Evolutionary conservation across 768 basidiomycete species (phyloP), one percentile per base, ranked within the genome.

Genomic region (Dacryopinax primogenitus): DNA sequence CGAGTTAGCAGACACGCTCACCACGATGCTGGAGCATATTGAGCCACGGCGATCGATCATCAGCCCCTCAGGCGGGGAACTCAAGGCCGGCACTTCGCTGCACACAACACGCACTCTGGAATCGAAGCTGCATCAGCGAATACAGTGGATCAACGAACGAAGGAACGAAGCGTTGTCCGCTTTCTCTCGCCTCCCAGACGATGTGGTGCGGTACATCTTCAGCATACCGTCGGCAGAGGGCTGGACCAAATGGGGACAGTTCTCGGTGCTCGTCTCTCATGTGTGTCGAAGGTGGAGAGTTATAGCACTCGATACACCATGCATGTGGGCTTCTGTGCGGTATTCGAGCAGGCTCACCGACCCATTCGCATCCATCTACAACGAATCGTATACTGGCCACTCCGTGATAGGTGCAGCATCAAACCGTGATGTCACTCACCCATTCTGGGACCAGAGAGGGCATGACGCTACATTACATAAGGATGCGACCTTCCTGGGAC

Each of bases 321-420:
- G 51, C 26, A 58, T 58, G 51, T 58, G 51, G 51, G 51, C 51
- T 23, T 58, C 51, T 13, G 51, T 58, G 51, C 51, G 51, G 26
- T 58, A 58, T 21, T 26, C 51, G 51, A 58, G 51, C 51, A 58
- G 51, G 51, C 51, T 58, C 4, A 58, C 26, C 26, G 51, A 58
- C 51, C 51, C 51, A 18, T 58, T 58, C 51, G 26, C 51, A 18
- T 15, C 51, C 9, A 58, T 58, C 26, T 58, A 32, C 26, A 30
- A 58, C 51, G 51, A 58, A 30, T 30, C 30, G 23, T 13, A 58
- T 58, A 9, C 18, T 28, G 12, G 23, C 13, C 51, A 15, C 11
- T 30, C 51, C 11, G 7, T 21, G 9, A 13, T 11, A 58, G 32
- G 9, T 15, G 11, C 51, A 18, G 26, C 21, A 3, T 26, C 51